phyloP scores from a whole-genome alignment of 768 basidiomycete genomes.

The Chalciporus piperatus region DNA sequence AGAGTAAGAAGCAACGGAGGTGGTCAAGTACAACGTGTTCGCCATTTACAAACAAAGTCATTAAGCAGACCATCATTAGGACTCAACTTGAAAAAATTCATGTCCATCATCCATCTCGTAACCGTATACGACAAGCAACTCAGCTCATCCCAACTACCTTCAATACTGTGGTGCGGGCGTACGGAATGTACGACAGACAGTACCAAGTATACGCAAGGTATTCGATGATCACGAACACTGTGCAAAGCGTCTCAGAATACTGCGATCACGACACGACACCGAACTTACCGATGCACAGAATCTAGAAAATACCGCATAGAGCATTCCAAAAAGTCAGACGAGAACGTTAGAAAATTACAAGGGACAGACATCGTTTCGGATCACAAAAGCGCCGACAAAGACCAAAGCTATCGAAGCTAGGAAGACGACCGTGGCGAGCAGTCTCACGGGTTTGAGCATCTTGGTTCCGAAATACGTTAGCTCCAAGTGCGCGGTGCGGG shows the following conservation, averaged over 20 bases:
- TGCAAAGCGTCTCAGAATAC: neutral
- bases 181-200: constrained; percentile 85
- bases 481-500: neutral
- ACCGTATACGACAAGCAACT: neutral
- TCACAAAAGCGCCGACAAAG: constrained; percentile 82
- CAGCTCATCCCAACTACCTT: constrained; percentile 53
- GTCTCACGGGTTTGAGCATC: constrained; percentile 95
- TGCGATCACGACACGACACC: neutral
- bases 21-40: neutral
- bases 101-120: constrained; percentile 14
- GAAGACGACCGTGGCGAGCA: constrained; percentile 77
- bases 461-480: constrained; percentile 26
- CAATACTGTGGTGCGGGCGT: constrained; percentile 72
- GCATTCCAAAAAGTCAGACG: neutral
- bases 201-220: constrained; percentile 94
- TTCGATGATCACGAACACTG: constrained; percentile 89
- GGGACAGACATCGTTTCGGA: constrained; percentile 57
- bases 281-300: constrained; percentile 62
- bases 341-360: neutral
- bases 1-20: neutral
- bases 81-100: neutral
- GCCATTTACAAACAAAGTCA: constrained; percentile 1
- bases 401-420: constrained; percentile 77
- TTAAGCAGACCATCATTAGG: constrained; percentile 8
- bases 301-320: constrained; percentile 31